Percentiles rank a stretch among this genome's conserved stretches.
Conservation (phyloP, 345 rosid genomes). For the Orychophragmus violaceus region DNA sequence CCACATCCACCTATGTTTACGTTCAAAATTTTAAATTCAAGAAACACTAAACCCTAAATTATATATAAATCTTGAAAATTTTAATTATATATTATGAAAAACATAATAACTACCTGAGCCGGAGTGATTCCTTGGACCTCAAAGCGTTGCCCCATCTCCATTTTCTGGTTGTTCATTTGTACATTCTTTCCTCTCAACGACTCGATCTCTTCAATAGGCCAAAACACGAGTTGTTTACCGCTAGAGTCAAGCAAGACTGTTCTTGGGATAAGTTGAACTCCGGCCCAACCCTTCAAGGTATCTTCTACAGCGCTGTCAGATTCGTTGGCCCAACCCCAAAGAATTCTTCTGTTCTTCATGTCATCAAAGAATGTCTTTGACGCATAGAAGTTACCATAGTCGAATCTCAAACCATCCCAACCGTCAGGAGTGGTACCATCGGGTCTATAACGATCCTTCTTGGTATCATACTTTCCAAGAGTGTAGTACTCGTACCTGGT, state of each 20-base stretch:
- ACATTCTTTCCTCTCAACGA: slow-evolving; percentile 38
- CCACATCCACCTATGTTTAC: slow-evolving; percentile 54
- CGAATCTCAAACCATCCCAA: slow-evolving; percentile 65
- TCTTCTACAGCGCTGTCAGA: slow-evolving; percentile 42
- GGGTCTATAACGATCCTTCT: slow-evolving; percentile 42
- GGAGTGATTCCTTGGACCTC: slow-evolving; percentile 64
- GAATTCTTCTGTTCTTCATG: slow-evolving; percentile 44
- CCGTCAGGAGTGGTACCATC: slow-evolving; percentile 53
- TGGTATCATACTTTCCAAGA: slow-evolving; percentile 47
- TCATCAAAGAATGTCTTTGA: slow-evolving; percentile 74
- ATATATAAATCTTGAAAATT: background rate
- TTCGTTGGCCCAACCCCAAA: slow-evolving; percentile 88
- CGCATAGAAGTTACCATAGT: slow-evolving; percentile 78
- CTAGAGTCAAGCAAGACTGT: slow-evolving; percentile 51
- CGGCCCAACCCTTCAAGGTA: slow-evolving; percentile 65
- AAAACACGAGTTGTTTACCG: slow-evolving; percentile 58
- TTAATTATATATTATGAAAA: slow-evolving; percentile 17
- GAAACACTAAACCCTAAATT: background rate
- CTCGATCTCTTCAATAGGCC: slow-evolving; percentile 76
- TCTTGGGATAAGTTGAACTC: slow-evolving; percentile 86
- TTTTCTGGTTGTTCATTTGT: slow-evolving; percentile 27
- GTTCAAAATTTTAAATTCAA: background rate
- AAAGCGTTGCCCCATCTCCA: slow-evolving; percentile 38
- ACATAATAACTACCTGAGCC: slow-evolving; percentile 43
- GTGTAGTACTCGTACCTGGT: slow-evolving; percentile 72